Evolutionary conservation across 2,329 filamentous ascomycete genomes (phyloP).

Genomic region (Onygenales sp.): DNA sequence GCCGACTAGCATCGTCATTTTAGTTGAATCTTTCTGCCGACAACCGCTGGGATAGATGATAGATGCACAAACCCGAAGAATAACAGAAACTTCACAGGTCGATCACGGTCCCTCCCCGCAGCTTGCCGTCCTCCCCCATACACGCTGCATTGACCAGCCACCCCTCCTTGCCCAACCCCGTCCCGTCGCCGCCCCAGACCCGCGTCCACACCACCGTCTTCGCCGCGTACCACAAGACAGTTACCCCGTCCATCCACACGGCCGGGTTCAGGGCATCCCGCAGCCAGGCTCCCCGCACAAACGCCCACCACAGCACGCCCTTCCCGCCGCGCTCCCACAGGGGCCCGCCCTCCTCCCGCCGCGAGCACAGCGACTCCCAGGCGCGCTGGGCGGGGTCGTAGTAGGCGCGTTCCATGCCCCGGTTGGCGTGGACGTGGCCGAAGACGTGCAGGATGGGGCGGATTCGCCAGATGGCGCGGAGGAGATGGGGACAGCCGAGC

Average conservation of each 20-base stretch:
- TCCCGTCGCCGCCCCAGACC: constrained; percentile 43
- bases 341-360: constrained; percentile 22
- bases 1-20: too few species aligned
- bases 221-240: constrained; percentile 44
- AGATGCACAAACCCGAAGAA: too few species aligned
- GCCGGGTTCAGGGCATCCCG: constrained; percentile 7
- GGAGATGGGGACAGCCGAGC: constrained; percentile 61
- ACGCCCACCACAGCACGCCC: constrained; percentile 5
- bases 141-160: constrained; percentile 52
- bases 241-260: constrained; percentile 43
- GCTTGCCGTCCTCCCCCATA: constrained; percentile 29
- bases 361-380: constrained; percentile 56
- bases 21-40: too few species aligned
- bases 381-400: constrained; percentile 65
- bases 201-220: constrained; percentile 51
- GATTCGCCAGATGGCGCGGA: constrained; percentile 64
- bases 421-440: constrained; percentile 71
- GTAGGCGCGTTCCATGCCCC: constrained; percentile 59
- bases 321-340: constrained; percentile 10
- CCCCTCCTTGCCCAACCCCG: constrained; percentile 22
- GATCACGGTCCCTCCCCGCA: constrained; percentile 28
- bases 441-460: constrained; percentile 71
- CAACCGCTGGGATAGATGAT: too few species aligned
- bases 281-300: constrained; percentile 5
- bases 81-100: constrained; percentile 10